Conservation (phyloP, 1,284 basidiomycete genomes). For the Leccinum variabile region DNA sequence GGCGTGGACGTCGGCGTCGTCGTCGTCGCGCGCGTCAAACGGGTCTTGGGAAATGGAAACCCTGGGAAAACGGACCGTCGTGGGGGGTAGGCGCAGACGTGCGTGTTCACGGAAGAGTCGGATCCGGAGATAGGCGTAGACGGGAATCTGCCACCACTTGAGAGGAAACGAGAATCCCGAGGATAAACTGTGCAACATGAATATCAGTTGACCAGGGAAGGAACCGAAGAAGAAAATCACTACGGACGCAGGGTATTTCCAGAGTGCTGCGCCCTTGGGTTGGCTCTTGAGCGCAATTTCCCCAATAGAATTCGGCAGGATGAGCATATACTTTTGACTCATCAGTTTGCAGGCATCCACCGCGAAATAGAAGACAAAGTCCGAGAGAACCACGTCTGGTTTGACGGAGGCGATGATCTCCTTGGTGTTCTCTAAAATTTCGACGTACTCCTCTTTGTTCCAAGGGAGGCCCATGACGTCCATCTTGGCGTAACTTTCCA, state of each 20-base stretch:
- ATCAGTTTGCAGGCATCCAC: conserved; percentile 10
- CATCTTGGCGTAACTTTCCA: conserved; percentile 3
- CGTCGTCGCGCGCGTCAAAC: conserved; percentile 3
- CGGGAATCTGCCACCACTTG: conserved; percentile 12
- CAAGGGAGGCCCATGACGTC: neutral
- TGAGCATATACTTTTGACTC: conserved; percentile 7
- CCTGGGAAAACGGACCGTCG: conserved; percentile 6
- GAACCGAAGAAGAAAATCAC: neutral
- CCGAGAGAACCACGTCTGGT: conserved; percentile 6
- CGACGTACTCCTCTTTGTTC: conserved; percentile 3
- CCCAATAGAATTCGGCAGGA: conserved; percentile 1
- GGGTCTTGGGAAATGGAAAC: conserved; percentile 16
- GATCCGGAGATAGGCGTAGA: conserved; percentile 9
- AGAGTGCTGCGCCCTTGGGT: neutral
- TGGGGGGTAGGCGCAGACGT: neutral
- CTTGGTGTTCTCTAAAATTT: neutral
- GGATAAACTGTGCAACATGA: neutral
- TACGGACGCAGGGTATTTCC: conserved; percentile 16
- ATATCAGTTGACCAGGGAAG: neutral
- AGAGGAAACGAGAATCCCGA: conserved; percentile 13
- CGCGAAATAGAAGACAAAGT: neutral
- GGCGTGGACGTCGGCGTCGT: neutral
- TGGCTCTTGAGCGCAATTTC: neutral
- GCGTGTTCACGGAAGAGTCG: neutral
- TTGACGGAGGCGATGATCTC: conserved; percentile 9